These are phyloP conservation scores for Pseudogymnoascus sp. DNA, from an alignment of 2,329 filamentous ascomycete species.

Conservation along the genomic window DNA sequence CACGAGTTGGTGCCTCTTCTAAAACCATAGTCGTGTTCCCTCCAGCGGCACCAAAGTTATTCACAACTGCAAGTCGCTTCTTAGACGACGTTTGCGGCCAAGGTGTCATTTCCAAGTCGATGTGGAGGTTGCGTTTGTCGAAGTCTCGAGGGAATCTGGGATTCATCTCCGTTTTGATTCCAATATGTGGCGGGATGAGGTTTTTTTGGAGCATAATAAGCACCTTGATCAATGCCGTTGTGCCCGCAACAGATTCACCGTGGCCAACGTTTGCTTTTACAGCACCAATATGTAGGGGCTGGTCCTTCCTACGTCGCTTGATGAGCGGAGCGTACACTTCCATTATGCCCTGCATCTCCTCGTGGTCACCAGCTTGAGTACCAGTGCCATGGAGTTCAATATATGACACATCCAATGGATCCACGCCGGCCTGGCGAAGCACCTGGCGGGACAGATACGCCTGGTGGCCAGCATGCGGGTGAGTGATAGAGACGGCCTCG, in stretches of 20 bases:
- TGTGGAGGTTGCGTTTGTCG: constrained; percentile 32
- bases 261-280: constrained; percentile 21
- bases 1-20: constrained; percentile 21
- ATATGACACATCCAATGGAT: constrained; percentile 60
- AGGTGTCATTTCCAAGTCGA: constrained; percentile 11
- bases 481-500: constrained; percentile 70
- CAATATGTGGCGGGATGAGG: constrained; percentile 21
- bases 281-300: constrained; percentile 38
- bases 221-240: constrained; percentile 22
- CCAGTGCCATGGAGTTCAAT: constrained; percentile 74
- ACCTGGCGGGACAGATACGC: constrained; percentile 59
- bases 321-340: constrained; percentile 45
- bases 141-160: constrained; percentile 22
- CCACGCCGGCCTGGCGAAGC: constrained; percentile 60
- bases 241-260: constrained; percentile 20
- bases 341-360: constrained; percentile 56
- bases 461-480: constrained; percentile 69
- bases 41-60: constrained; percentile 38
- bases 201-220: constrained; percentile 22
- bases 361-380: constrained; percentile 43
- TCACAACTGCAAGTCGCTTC: constrained; percentile 32
- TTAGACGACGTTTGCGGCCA: constrained; percentile 22
- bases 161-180: constrained; percentile 27
- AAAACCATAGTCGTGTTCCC: constrained; percentile 18
- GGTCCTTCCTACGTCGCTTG: constrained; percentile 39